Conservation (phyloP, 805 yeast species). For the Cyberlindnera suaveolens region DNA sequence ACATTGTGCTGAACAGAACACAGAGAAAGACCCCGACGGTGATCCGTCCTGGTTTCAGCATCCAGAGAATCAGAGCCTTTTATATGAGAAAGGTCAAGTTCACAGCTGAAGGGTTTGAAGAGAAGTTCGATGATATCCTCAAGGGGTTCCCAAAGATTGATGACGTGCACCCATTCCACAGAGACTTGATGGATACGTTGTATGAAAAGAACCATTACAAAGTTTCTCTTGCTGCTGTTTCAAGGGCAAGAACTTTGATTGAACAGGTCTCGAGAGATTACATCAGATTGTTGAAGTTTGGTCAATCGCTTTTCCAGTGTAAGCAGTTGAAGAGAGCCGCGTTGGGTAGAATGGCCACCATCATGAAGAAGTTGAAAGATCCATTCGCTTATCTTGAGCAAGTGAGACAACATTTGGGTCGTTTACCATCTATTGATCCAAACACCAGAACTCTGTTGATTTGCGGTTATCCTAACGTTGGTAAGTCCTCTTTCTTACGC, state of each 20-base stretch:
- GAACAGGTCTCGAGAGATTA: constrained; percentile 97
- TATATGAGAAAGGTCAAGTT: constrained; percentile 97
- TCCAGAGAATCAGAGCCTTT: constrained; percentile 92
- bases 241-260: constrained; percentile 87
- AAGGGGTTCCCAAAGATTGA: constrained; percentile 93
- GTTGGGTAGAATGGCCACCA: constrained; percentile 99
- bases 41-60: constrained; percentile 91
- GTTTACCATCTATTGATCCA: constrained; percentile 97
- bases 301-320: constrained; percentile 97
- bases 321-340: constrained; percentile 98
- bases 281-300: constrained; percentile 87
- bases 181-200: constrained; percentile 95
- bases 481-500: constrained; percentile 91
- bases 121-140: constrained; percentile 81
- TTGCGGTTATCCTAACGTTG: constrained; percentile 99
- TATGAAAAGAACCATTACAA: constrained; percentile 98
- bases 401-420: constrained; percentile 98
- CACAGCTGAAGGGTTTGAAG: constrained; percentile 94
- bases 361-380: constrained; percentile 90
- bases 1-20: constrained; percentile 92
- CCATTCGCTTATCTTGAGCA: constrained; percentile 91
- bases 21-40: constrained; percentile 99
- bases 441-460: constrained; percentile 95
- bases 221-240: constrained; percentile 90
- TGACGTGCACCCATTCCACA: constrained; percentile 97